Evolutionary conservation across 2,329 filamentous ascomycete genomes (phyloP).

Genomic region (Penicillium sp.): DNA sequence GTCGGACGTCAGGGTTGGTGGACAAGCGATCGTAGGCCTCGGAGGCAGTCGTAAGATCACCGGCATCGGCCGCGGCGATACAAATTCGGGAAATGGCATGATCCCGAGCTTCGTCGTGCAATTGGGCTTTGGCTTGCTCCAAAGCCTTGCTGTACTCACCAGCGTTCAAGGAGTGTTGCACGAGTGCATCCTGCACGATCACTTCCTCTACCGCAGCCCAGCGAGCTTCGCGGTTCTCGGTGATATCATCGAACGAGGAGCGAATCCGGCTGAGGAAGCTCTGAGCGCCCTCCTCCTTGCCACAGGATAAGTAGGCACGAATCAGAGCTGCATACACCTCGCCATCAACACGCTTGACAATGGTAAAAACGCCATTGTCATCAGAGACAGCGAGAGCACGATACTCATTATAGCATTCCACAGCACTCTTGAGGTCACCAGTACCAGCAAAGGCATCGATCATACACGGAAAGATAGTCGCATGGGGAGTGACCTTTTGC

Average conservation of each 20-base stretch:
- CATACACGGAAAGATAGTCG: constrained; percentile 85
- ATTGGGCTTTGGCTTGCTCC: constrained; percentile 61
- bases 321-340: constrained; percentile 89
- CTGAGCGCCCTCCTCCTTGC: constrained; percentile 75
- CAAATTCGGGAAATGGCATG: constrained; percentile 71
- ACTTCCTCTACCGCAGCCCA: constrained; percentile 66
- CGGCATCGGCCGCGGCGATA: constrained; percentile 74
- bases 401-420: constrained; percentile 96
- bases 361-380: constrained; percentile 67
- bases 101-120: constrained; percentile 59
- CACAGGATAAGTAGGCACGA: constrained; percentile 79
- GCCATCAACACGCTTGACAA: constrained; percentile 72
- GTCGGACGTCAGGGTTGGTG: constrained; percentile 51
- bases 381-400: constrained; percentile 81
- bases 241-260: constrained; percentile 49
- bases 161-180: constrained; percentile 71
- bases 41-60: constrained; percentile 66
- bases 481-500: constrained; percentile 69
- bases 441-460: constrained; percentile 85
- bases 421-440: constrained; percentile 80
- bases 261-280: constrained; percentile 83
- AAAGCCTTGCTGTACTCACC: constrained; percentile 72
- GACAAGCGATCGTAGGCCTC: constrained; percentile 63
- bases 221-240: constrained; percentile 54
- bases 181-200: constrained; percentile 70